A percentile compares a stretch with the other conserved stretches of the same genome.
Conservation (phyloP, 805 yeast genomes). For the Starmerella kuoi region DNA sequence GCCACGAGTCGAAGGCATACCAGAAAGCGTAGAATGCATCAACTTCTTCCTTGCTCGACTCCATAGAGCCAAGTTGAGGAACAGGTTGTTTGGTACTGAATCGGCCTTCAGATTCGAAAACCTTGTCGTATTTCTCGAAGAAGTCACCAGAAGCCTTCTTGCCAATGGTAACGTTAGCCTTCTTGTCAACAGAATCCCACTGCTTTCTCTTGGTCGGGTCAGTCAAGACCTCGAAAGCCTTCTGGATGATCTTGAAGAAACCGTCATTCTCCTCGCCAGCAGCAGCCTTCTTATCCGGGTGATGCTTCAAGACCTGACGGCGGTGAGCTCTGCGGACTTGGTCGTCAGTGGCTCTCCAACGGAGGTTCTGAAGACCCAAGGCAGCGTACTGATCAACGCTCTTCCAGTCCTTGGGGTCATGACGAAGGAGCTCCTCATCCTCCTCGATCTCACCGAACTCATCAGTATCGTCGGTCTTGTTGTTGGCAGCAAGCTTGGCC, state of each 20-base stretch:
- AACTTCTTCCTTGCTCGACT: constrained; percentile 64
- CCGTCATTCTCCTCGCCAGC: constrained; percentile 83
- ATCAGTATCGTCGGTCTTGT: constrained; percentile 39
- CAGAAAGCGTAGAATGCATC: constrained; percentile 84
- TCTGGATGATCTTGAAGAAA: constrained; percentile 94
- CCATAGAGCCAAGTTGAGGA: constrained; percentile 61
- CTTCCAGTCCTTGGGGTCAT: constrained; percentile 98
- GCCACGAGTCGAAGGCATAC: constrained; percentile 94
- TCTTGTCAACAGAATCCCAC: constrained; percentile 87
- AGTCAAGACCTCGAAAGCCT: constrained; percentile 81
- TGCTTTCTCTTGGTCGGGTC: constrained; percentile 82
- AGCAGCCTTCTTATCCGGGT: constrained; percentile 96
- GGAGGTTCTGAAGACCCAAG: constrained; percentile 79
- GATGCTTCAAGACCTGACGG: constrained; percentile 90
- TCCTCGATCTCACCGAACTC: constrained; percentile 44
- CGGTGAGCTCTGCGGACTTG: constrained; percentile 95
- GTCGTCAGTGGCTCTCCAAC: constrained; percentile 83
- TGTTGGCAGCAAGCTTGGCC: constrained; percentile 54
- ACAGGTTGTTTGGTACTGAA: constrained; percentile 87
- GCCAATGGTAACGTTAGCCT: constrained; percentile 78
- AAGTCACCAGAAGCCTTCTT: constrained; percentile 53
- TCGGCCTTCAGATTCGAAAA: constrained; percentile 79
- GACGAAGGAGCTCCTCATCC: constrained; percentile 64
- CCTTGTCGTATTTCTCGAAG: constrained; percentile 84
- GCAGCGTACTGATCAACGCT: constrained; percentile 92